Evolutionary conservation across 139 green algal species (phyloP).

Genomic region (Chlamydomonas sp.): DNA sequence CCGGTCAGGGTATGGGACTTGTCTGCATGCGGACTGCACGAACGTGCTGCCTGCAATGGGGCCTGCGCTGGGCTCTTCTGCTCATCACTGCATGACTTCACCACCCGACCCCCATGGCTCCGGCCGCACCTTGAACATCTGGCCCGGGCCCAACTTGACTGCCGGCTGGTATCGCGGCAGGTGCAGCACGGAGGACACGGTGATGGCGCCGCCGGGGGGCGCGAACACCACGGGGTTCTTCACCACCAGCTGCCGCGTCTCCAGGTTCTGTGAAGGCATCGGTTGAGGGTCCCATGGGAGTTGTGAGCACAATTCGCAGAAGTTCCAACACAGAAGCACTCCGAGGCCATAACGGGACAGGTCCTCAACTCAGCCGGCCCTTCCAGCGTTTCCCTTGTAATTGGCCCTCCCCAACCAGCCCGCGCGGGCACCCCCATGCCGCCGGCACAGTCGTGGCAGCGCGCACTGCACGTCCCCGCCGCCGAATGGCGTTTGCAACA

Average conservation of each 20-base stretch:
- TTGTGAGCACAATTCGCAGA: not conserved
- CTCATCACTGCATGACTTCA: too few species aligned
- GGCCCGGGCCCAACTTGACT: slow-evolving; percentile 46
- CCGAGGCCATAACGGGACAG: not conserved
- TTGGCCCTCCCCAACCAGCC: not conserved
- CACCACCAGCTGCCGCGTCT: slow-evolving; percentile 59
- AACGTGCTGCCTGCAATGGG: too few species aligned
- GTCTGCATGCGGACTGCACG: too few species aligned
- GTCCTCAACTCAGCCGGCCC: not conserved
- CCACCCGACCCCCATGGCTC: not conserved
- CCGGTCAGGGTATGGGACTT: too few species aligned
- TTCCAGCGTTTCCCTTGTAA: not conserved
- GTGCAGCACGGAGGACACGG: slow-evolving; percentile 61
- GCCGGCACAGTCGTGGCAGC: not conserved
- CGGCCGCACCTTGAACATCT: slow-evolving; percentile 52
- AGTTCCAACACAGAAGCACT: not conserved
- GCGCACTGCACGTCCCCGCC: not conserved
- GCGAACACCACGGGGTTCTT: slow-evolving; percentile 56
- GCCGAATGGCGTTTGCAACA: not conserved
- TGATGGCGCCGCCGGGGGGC: not conserved
- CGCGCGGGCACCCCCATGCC: not conserved
- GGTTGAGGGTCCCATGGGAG: not conserved
- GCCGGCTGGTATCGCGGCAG: slow-evolving; percentile 59
- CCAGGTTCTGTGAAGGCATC: slow-evolving; percentile 47
- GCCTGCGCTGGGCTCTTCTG: too few species aligned